Conservation (phyloP, 352 stramenopile species). For the Phytophthora multivora region DNA sequence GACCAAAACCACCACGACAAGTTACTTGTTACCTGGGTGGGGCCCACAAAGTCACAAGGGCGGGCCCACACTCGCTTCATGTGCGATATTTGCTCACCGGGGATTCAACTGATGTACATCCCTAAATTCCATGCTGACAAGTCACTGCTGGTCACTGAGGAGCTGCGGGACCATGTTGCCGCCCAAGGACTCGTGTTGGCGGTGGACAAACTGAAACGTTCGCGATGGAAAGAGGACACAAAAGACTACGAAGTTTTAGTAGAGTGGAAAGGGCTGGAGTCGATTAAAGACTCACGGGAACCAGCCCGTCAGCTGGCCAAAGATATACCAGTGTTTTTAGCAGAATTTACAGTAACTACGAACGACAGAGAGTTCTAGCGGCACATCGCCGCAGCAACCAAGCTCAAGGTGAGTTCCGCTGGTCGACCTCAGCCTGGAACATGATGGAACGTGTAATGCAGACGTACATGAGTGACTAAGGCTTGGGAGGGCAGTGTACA, state of each 20-base stretch:
- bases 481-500: not conserved
- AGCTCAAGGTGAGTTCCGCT: not conserved
- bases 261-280: not conserved
- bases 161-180: not conserved
- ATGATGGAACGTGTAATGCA: not conserved
- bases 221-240: not conserved
- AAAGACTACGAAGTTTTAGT: not conserved
- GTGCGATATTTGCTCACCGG: not conserved
- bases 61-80: not conserved
- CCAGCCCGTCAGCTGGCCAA: not conserved
- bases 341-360: not conserved
- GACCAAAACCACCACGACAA: not conserved
- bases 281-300: not conserved
- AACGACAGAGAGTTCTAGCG: not conserved
- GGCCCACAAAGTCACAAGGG: not conserved
- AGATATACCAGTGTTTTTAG: not conserved
- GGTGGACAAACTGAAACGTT: not conserved
- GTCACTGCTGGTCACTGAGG: not conserved
- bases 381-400: not conserved
- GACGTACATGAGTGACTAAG: not conserved
- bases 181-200: not conserved
- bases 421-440: not conserved
- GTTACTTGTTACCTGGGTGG: not conserved
- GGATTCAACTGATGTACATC: not conserved
- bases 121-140: not conserved